phyloP scores from a whole-genome alignment of 495 filamentous ascomycete species.

The Aspergillus panamensis region DNA sequence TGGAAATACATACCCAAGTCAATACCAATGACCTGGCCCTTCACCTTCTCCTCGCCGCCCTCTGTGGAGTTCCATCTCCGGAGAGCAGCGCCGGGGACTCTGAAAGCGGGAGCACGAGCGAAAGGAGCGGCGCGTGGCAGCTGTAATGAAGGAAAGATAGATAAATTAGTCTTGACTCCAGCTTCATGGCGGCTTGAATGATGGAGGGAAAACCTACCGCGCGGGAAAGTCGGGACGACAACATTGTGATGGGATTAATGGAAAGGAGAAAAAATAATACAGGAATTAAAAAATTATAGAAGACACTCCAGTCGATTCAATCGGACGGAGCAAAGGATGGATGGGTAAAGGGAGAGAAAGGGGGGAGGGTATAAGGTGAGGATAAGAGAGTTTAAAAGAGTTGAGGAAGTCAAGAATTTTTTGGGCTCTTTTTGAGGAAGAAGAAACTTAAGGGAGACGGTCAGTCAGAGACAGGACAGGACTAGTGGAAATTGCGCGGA shows the following conservation, averaged over 20 bases:
- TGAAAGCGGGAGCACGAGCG: conserved; percentile 50
- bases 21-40: conserved; percentile 96
- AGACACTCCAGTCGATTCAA: conserved; percentile 40
- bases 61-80: conserved; percentile 80
- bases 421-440: conserved; percentile 17
- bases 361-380: conserved; percentile 30
- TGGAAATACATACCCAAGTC: conserved; percentile 75
- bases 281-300: conserved; percentile 32
- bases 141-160: conserved; percentile 27
- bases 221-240: conserved; percentile 54
- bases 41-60: conserved; percentile 79
- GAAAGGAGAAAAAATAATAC: conserved; percentile 34
- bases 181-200: not conserved
- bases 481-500: conserved; percentile 53
- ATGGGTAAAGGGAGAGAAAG: conserved; percentile 24
- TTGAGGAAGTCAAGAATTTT: conserved; percentile 28
- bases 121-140: conserved; percentile 45
- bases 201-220: conserved; percentile 75
- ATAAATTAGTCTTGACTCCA: conserved; percentile 30
- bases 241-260: conserved; percentile 44
- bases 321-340: conserved; percentile 31
- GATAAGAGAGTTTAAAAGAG: conserved; percentile 29
- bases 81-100: conserved; percentile 57
- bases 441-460: conserved; percentile 27
- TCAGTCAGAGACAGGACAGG: conserved; percentile 11